These are phyloP conservation scores for Cercophora scortea DNA, from an alignment of 495 filamentous ascomycete species.

Conservation along the genomic window DNA sequence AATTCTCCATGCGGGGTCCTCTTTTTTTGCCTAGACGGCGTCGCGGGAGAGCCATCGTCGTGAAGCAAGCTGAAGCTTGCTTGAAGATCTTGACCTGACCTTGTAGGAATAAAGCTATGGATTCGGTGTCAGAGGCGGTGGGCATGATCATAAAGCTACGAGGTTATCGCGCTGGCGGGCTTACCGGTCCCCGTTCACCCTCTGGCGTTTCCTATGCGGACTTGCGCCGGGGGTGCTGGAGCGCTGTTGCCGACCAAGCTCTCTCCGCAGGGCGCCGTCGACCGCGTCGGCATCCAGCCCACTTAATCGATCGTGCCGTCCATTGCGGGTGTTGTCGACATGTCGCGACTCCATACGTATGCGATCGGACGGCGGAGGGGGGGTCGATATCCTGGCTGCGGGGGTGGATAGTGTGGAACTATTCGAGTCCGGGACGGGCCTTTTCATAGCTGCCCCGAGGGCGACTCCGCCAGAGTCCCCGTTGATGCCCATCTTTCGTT, in stretches of 20 bases:
- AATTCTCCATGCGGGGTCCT: conserved; percentile 84
- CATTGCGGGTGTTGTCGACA: conserved; percentile 18
- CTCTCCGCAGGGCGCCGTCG: conserved; percentile 23
- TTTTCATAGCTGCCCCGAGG: conserved; percentile 25
- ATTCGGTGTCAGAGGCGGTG: background rate
- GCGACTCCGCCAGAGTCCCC: conserved; percentile 19
- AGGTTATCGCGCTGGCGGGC: background rate
- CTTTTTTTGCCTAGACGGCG: conserved; percentile 75
- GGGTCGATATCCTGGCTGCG: conserved; percentile 26
- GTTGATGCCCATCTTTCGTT: conserved; percentile 27
- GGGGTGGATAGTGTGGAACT: conserved; percentile 24
- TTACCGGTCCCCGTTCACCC: conserved; percentile 77
- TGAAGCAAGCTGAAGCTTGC: conserved; percentile 85
- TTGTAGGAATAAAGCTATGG: conserved; percentile 79
- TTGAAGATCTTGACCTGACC: conserved; percentile 85
- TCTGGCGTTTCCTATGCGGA: conserved; percentile 78
- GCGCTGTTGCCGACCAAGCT: conserved; percentile 34
- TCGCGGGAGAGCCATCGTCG: conserved; percentile 85
- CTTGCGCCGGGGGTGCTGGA: conserved; percentile 68
- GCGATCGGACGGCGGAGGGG: conserved; percentile 30
- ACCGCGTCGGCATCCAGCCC: conserved; percentile 29
- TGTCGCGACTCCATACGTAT: conserved; percentile 25
- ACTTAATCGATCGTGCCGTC: conserved; percentile 18
- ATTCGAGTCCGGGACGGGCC: conserved; percentile 24
- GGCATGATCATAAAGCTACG: too few species aligned